phyloP scores from a whole-genome alignment of 495 filamentous ascomycete genomes.

The Paragyromitra xinjiangensis region DNA sequence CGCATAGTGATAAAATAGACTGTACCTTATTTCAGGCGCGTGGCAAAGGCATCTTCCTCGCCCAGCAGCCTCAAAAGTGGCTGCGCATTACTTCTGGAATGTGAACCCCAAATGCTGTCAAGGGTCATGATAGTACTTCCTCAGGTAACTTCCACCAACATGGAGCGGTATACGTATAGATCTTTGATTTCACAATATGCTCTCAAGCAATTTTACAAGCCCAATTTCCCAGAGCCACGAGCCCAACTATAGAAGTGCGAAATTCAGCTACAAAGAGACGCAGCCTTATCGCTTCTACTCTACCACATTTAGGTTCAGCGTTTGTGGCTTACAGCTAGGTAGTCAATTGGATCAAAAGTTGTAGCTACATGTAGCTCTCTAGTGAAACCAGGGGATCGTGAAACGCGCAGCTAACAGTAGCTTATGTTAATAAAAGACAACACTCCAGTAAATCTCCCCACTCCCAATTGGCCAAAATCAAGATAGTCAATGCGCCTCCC shows the following conservation, averaged over 20 bases:
- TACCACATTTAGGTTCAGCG: conserved; percentile 31
- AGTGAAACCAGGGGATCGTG: conserved; percentile 6
- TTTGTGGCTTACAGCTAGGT: conserved; percentile 20
- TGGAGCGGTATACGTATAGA: not conserved
- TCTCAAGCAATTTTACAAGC: not conserved
- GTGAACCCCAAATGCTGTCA: not conserved
- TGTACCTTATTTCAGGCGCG: conserved; percentile 3
- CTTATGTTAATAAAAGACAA: not conserved
- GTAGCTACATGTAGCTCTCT: not conserved
- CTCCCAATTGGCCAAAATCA: not conserved
- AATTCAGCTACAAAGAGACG: conserved; percentile 20
- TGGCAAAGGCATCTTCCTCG: conserved; percentile 3
- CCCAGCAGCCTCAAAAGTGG: conserved; percentile 17
- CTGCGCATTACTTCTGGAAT: conserved; percentile 9
- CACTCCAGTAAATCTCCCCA: not conserved
- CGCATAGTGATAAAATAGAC: not conserved
- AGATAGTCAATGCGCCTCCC: not conserved
- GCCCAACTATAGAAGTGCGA: conserved; percentile 15
- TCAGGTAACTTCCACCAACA: not conserved
- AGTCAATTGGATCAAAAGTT: not conserved
- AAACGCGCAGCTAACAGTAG: conserved; percentile 1
- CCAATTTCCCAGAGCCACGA: not conserved
- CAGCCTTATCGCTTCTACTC: conserved; percentile 20
- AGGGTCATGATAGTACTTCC: not conserved
- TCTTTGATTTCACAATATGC: not conserved